Evolutionary conservation across 1,284 basidiomycete species (phyloP), one percentile per base, ranked within the genome.

Genomic region (Thelephora terrestris): DNA sequence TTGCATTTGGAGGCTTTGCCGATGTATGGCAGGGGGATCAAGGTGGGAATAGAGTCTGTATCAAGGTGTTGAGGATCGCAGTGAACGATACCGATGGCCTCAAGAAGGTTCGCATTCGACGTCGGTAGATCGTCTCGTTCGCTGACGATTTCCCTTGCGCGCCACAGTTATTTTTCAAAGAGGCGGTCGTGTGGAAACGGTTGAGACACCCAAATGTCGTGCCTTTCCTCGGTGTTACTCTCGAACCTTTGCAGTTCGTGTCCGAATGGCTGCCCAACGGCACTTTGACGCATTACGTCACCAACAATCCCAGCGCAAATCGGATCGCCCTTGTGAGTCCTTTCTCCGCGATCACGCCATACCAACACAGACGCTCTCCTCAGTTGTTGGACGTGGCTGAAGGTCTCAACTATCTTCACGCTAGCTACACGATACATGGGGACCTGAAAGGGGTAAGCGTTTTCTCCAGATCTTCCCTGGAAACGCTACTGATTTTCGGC

Each of bases 151-250:
- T 14, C 39, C 21, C 25, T 14, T 25, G 25, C 10, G 25, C 20
- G 25, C 25, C 16, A 16, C 35, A 50, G 49, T 27, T n/a, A 24
- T 43, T 48, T 21, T 43, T 10, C 34, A 35, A 39, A n/a, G 49
- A 50, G 37, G 49, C 47, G 29, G 36, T 48, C 18, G 23, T 44
- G 3, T 50, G 49, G 49, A 48, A 37, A 21, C 23, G 43, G 12
- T 2, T 50, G 7, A 18, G 25, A 12, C 49, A 50, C 21, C 46
- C 46, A 6, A 32, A 50, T 44, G 32, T 50, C 34, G 34, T 48
- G 5, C 47, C 39, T 21, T 50, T 50, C 35, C 29, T 43, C 14
- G 49, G 49, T n/a, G 32, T 50, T n/a, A 16, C 20, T 6, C 9
- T 16, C 25, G 1, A 14, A 42, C 39, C 39, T 21, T n/a, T 25